Conservation (phyloP, 2,329 filamentous ascomycete species). For the Microdochium trichocladiopsis region DNA sequence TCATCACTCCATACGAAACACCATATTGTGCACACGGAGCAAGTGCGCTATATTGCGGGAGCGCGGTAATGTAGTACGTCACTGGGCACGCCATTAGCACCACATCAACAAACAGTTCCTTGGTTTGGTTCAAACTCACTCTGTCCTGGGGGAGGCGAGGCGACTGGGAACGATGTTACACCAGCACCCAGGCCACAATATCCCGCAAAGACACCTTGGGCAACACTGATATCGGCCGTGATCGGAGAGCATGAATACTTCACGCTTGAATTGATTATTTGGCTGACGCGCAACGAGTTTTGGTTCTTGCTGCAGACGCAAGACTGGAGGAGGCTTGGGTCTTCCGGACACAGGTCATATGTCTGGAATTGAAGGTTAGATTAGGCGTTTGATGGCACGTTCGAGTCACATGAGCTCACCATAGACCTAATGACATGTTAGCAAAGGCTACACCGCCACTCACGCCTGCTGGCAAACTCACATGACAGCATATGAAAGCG, state of each 20-base stretch:
- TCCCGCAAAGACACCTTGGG: slow-evolving; percentile 40
- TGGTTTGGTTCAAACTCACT: slow-evolving; percentile 26
- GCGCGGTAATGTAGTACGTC: slow-evolving; percentile 46
- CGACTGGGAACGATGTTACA: slow-evolving; percentile 38
- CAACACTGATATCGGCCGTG: slow-evolving; percentile 38
- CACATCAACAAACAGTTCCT: neutral
- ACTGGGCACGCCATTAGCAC: slow-evolving; percentile 21
- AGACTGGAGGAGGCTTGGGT: slow-evolving; percentile 34
- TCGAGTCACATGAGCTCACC: too few relatives aligned
- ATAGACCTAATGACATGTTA: slow-evolving; percentile 15
- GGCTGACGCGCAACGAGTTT: slow-evolving; percentile 35
- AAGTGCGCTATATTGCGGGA: slow-evolving; percentile 37
- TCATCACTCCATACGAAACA: slow-evolving; percentile 32
- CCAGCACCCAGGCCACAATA: slow-evolving; percentile 45
- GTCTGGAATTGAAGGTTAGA: slow-evolving; percentile 14
- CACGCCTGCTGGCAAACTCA: slow-evolving; percentile 14
- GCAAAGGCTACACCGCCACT: neutral
- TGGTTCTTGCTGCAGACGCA: slow-evolving; percentile 46
- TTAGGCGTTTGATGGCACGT: neutral
- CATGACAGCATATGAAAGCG: slow-evolving; percentile 29
- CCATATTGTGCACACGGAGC: slow-evolving; percentile 35
- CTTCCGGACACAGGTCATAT: slow-evolving; percentile 26
- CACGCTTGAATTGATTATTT: slow-evolving; percentile 33
- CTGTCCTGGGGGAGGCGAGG: slow-evolving; percentile 40
- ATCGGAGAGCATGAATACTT: slow-evolving; percentile 37